Evolutionary conservation across 306 rosid genomes (phyloP).

Genomic region (Benincasa hispida): DNA sequence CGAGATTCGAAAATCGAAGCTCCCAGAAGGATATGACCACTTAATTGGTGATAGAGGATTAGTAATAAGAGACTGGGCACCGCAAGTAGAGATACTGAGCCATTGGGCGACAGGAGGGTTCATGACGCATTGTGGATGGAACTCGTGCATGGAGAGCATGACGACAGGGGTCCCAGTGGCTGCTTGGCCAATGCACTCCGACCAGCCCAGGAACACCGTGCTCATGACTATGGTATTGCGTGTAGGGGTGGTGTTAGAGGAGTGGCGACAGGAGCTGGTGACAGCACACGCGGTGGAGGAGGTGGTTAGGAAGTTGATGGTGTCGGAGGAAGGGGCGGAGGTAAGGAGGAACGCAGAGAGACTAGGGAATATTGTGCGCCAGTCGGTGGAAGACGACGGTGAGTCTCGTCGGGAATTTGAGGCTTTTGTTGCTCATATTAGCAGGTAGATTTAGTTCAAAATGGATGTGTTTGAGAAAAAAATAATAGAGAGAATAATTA

Average conservation of each 20-base stretch:
- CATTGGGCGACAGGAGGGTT: constrained; percentile 50
- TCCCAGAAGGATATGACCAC: constrained; percentile 38
- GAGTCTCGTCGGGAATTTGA: constrained; percentile 43
- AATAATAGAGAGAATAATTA: too few species aligned
- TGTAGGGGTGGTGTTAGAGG: constrained; percentile 34
- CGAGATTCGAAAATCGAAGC: constrained; percentile 2
- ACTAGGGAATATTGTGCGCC: constrained; percentile 20
- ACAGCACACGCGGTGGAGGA: constrained; percentile 14
- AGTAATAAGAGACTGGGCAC: constrained; percentile 56
- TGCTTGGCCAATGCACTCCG: constrained; percentile 82
- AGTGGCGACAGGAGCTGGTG: constrained; percentile 30
- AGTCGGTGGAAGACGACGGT: constrained; percentile 32
- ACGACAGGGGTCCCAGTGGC: constrained; percentile 62
- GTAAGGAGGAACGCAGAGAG: constrained; percentile 34
- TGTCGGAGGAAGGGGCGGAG: constrained; percentile 33
- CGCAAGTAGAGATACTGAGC: constrained; percentile 46
- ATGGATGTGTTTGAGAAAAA: background rate
- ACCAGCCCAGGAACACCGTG: constrained; percentile 60
- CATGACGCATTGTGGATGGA: constrained; percentile 77
- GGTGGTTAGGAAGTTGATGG: constrained; percentile 40
- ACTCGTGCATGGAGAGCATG: constrained; percentile 67
- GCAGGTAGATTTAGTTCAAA: constrained; percentile 14
- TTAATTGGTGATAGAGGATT: constrained; percentile 14
- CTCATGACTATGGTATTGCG: constrained; percentile 32
- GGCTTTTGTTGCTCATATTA: constrained; percentile 56